phyloP scores from a whole-genome alignment of 2,329 filamentous ascomycete species.

The Microcera coccophila region DNA sequence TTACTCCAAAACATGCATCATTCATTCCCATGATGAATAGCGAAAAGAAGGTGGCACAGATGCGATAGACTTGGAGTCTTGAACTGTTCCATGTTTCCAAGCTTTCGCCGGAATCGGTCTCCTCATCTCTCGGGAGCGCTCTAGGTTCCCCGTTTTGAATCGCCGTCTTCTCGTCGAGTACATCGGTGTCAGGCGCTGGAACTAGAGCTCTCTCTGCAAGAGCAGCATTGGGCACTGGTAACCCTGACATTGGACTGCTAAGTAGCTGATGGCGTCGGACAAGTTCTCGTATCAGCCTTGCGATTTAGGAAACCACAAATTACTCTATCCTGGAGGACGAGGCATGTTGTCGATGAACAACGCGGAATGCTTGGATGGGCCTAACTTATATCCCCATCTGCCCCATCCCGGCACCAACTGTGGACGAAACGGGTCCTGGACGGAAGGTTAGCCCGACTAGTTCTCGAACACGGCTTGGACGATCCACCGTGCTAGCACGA shows the following conservation, averaged over 20 bases:
- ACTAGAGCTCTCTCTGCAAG: background rate
- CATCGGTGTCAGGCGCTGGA: background rate
- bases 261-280: no score
- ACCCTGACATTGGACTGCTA: no score
- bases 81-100: slow-evolving; percentile 59
- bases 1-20: slow-evolving; percentile 61
- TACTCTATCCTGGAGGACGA: background rate
- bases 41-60: slow-evolving; percentile 55
- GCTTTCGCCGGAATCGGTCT: background rate
- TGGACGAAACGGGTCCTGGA: no score
- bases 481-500: no score
- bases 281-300: no score
- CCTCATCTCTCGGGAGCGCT: background rate
- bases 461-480: no score
- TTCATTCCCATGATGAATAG: slow-evolving; percentile 66
- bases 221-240: background rate
- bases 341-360: background rate
- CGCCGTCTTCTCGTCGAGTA: background rate
- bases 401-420: no score
- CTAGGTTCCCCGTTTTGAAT: background rate
- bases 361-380: no score
- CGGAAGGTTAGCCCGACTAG: no score
- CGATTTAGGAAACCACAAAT: no score
- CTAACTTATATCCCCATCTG: no score
- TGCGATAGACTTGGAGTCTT: slow-evolving; percentile 54